Evolutionary conservation across 352 stramenopile genomes (phyloP), one percentile per base, ranked within the genome.

Genomic region (Pythium periplocum): DNA sequence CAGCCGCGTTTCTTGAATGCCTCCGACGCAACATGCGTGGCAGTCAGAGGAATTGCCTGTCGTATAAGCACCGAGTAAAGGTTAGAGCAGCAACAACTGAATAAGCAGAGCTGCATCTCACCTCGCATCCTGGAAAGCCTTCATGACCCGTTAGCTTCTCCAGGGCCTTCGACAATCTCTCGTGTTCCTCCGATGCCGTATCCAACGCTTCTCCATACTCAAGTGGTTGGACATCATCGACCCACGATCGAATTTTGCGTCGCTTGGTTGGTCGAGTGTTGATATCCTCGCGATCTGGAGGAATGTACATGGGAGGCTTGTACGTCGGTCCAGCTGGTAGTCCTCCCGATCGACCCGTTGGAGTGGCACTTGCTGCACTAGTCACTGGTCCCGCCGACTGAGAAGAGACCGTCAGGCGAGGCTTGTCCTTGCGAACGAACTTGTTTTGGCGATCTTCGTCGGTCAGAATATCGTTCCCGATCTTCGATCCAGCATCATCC

Each of bases 191-290:
- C 1, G 80, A 90, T n/a, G 64, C 73, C 1, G 66, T 40, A 38
- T 76, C 57, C 43, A 95, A 36, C 30, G 64, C 69, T 36, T 92
- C 75, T 6, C 84, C 84, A 49, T 76, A 87, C 36, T 66, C 50
- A 4, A 95, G 59, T 30, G 80, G 75, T 7, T 74, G 34, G 3
- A 93, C 84, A 8, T 93, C 82, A 43, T 95, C 84, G 53, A 87
- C 69, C 84, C 84, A 95, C 44, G 84, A 88, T 8, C 84, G 82
- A 44, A 95, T 91, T 73, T 95, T 95, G 35, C 84, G 82, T 34
- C 82, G 79, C 62, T 95, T 95, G 0, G 80, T 56, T 26, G 75
- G 69, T 26, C 78, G 78, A 4, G 30, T 48, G 55, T 64, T 78
- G 30, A 73, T 58, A 2, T 86, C 73, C 39, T 77, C 66, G 5